Conservation (phyloP, 2,329 filamentous ascomycete genomes). For the Colletotrichum tabaci region DNA sequence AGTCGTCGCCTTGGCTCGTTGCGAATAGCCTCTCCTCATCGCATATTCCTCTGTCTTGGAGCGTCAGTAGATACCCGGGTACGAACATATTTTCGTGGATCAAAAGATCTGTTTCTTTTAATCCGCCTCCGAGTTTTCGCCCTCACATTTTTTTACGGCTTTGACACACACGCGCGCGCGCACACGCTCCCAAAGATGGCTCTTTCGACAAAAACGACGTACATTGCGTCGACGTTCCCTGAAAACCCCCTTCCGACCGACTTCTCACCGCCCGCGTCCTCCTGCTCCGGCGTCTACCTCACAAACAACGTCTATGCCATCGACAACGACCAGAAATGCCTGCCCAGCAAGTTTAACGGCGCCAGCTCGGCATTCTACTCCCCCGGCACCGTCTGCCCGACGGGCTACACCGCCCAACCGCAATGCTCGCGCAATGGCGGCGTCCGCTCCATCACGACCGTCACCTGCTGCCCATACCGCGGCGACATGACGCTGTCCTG, state of each 20-base stretch:
- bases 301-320: conserved; percentile 43
- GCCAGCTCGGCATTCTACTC: conserved; percentile 43
- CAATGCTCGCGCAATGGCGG: conserved; percentile 48
- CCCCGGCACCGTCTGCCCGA: conserved; percentile 33
- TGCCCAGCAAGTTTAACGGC: conserved; percentile 43
- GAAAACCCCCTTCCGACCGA: conserved; percentile 45
- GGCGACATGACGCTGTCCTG: conserved; percentile 44
- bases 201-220: conserved; percentile 30
- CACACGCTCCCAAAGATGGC: conserved; percentile 3
- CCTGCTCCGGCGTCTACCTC: conserved; percentile 43
- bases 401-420: conserved; percentile 44
- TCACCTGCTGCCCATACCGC: conserved; percentile 47
- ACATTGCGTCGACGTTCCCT: conserved; percentile 40
- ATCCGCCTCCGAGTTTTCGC: too few relatives aligned
- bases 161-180: neutral
- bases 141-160: neutral
- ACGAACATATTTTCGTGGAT: neutral
- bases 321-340: conserved; percentile 43
- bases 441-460: conserved; percentile 46
- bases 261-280: conserved; percentile 40
- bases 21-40: conserved; percentile 7
- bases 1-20: neutral
- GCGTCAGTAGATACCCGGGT: neutral
- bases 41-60: neutral
- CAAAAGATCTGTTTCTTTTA: neutral